Evolutionary conservation across 257 asterid species (phyloP), one percentile per base, ranked within the genome.

Genomic region (Scutellaria minor): DNA sequence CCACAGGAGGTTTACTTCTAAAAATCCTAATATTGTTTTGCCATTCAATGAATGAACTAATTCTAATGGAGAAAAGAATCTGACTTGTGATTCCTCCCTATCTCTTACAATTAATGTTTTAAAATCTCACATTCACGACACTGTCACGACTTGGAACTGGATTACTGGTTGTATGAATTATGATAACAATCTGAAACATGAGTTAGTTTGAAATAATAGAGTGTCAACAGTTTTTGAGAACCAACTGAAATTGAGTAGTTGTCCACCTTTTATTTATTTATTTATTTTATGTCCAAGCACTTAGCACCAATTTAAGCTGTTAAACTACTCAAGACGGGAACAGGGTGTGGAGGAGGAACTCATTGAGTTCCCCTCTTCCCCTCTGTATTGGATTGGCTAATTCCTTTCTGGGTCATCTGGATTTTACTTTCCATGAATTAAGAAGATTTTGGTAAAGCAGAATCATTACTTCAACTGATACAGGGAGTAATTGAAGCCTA

Each of bases 191-290:
- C 27, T 24, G 27, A 61, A 61, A 41, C 50, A n/a, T n/a, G 48
- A 40, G 64, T 12, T 12, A 7, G 18, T 61, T 15, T 41, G 7
- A 41, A 61, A 48, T 24, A 24, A 24, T 24, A 24, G 27, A 24
- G 27, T 42, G 27, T 72, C 18, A 8, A 74, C 45, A 48, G 35
- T 57, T 56, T 56, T 42, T 71, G 37, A 20, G 4, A 72, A 41
- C 24, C 9, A 40, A 14, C 37, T 48, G 54, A 40, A 61, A 48
- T 60, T 46, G 52, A 55, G 37, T 64, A 12, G 66, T 44, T 51
- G 2, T 37, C 27, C 48, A 5, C 72, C 50, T 53, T 4, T 18
- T 18, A 18, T 22, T 8, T 15, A 31, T 10, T 6, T 6, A 10
- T 37, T n/a, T 12, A 24, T 62, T 52, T 58, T 41, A 5, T 12